phyloP scores from a whole-genome alignment of 1,284 basidiomycete genomes.

The Puccinia triticina region DNA sequence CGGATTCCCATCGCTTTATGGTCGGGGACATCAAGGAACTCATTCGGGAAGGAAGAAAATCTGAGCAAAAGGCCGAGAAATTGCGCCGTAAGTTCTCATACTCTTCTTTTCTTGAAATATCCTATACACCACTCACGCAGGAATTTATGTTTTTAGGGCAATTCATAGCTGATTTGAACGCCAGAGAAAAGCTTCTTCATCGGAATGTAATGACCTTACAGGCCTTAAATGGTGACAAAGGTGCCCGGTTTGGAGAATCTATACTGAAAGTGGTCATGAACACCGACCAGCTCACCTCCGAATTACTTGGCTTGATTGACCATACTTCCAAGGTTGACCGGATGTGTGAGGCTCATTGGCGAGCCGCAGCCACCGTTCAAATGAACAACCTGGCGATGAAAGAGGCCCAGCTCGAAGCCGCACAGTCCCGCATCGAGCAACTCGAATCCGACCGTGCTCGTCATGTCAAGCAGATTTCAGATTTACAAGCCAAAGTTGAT shows the following conservation, averaged over 20 bases:
- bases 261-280: conserved; percentile 26
- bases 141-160: conserved; percentile 3
- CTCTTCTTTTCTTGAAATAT: not conserved
- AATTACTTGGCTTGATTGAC: conserved; percentile 14
- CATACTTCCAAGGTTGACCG: conserved; percentile 27
- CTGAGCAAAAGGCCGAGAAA: conserved; percentile 11
- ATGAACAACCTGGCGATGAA: conserved; percentile 15
- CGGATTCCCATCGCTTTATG: conserved; percentile 42
- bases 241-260: conserved; percentile 30
- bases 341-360: conserved; percentile 43
- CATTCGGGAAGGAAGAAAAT: not conserved
- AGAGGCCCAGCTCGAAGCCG: conserved; percentile 21
- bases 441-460: conserved; percentile 26
- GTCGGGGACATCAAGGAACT: conserved; percentile 13
- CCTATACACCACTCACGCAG: not conserved
- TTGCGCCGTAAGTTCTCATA: conserved; percentile 19
- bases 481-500: conserved; percentile 32
- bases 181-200: conserved; percentile 40
- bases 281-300: conserved; percentile 16
- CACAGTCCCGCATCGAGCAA: conserved; percentile 16
- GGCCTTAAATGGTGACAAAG: conserved; percentile 35
- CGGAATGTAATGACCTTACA: conserved; percentile 11
- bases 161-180: conserved; percentile 13
- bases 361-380: conserved; percentile 41
- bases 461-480: conserved; percentile 29